Conservation (phyloP, 2,329 filamentous ascomycete genomes). For the Alternaria angustiovoidea region DNA sequence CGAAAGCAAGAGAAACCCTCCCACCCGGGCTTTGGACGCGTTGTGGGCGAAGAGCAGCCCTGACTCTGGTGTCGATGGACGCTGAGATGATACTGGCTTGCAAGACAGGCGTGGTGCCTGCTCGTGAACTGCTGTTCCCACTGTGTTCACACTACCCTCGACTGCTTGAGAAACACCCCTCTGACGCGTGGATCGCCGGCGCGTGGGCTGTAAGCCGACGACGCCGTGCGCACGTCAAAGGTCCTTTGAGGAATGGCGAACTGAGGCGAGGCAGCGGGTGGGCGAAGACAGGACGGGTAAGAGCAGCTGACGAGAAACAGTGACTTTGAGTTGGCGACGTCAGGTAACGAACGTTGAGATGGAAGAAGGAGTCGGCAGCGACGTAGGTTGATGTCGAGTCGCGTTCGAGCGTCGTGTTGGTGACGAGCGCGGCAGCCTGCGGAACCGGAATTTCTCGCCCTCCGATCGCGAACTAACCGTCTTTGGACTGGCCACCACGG, state of each 20-base stretch:
- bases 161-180: slow-evolving; percentile 24
- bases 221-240: slow-evolving; percentile 14
- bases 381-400: not conserved
- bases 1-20: slow-evolving; percentile 19
- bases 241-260: slow-evolving; percentile 26
- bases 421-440: not conserved
- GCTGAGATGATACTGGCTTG: not conserved
- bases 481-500: not conserved
- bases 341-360: not conserved
- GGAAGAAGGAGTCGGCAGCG: too few relatives aligned
- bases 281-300: slow-evolving; percentile 8
- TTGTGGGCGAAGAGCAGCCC: slow-evolving; percentile 20
- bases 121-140: slow-evolving; percentile 13
- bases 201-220: slow-evolving; percentile 16
- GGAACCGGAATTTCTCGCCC: not conserved
- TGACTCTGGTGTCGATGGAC: slow-evolving; percentile 15
- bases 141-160: slow-evolving; percentile 15
- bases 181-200: slow-evolving; percentile 13
- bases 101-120: not conserved
- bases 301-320: slow-evolving; percentile 1
- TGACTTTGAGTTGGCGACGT: not conserved
- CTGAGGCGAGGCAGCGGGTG: slow-evolving; percentile 13
- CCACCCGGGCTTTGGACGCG: slow-evolving; percentile 25
- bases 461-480: not conserved
- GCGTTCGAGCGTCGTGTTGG: not conserved